phyloP scores from a whole-genome alignment of 2,329 filamentous ascomycete genomes.

The Leptoxyphium fumago region DNA sequence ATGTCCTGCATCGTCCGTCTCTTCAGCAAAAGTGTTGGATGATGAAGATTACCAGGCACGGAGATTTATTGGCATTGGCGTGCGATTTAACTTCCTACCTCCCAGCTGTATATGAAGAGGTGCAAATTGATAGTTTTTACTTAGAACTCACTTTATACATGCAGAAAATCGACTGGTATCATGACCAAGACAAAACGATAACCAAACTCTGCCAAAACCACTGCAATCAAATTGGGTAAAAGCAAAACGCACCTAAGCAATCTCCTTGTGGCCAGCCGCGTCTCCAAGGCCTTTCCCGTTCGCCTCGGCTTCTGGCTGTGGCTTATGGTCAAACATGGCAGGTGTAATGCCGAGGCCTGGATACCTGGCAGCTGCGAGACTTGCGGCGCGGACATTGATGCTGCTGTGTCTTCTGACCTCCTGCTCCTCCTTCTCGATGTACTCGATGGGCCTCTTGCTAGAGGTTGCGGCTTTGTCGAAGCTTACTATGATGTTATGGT shows the following conservation, averaged over 20 bases:
- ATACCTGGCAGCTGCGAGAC: conserved; percentile 7
- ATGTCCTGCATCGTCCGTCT: too few relatives aligned
- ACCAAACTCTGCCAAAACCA: too few relatives aligned
- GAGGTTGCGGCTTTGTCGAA: conserved; percentile 33
- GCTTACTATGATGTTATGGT: conserved; percentile 28
- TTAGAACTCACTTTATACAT: too few relatives aligned
- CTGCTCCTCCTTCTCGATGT: conserved; percentile 32
- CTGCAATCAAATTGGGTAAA: too few relatives aligned
- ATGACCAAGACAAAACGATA: too few relatives aligned
- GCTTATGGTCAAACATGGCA: neutral
- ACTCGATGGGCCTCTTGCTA: conserved; percentile 32
- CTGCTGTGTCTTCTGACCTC: conserved; percentile 20
- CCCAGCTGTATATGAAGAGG: too few relatives aligned
- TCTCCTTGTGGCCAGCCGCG: neutral
- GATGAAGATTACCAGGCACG: too few relatives aligned
- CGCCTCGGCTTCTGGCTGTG: neutral
- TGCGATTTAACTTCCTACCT: too few relatives aligned
- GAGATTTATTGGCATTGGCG: too few relatives aligned
- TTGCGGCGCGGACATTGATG: conserved; percentile 19
- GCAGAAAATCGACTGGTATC: too few relatives aligned
- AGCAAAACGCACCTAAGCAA: neutral
- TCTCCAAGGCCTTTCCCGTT: neutral
- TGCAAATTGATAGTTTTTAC: too few relatives aligned
- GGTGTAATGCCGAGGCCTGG: neutral
- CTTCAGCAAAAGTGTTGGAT: too few relatives aligned